A percentile compares a stretch with the other conserved stretches of the same genome.
phyloP scores from a whole-genome alignment of 2,329 filamentous ascomycete species.

The Penicillium carneum region DNA sequence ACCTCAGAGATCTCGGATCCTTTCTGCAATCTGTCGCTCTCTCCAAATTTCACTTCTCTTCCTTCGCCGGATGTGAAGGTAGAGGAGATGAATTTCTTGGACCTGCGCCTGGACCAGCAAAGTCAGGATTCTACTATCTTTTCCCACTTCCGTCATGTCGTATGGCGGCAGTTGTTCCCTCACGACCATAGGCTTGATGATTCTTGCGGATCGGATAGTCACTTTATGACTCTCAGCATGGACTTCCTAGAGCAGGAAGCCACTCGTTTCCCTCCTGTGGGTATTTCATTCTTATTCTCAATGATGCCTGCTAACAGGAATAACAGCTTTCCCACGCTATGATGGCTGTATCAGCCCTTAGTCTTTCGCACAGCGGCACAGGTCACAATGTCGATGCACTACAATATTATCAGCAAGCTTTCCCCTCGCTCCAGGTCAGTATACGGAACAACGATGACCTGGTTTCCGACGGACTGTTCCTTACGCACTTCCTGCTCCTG shows the following conservation, averaged over 20 bases:
- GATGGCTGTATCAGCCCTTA: constrained; percentile 64
- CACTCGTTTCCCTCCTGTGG: constrained; percentile 59
- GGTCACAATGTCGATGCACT: constrained; percentile 58
- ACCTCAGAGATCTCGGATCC: constrained; percentile 45
- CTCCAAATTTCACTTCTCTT: constrained; percentile 37
- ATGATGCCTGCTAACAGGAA: constrained; percentile 9
- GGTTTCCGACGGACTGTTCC: constrained; percentile 63
- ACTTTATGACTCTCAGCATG: constrained; percentile 42
- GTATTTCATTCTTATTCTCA: constrained; percentile 35
- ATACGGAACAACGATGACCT: constrained; percentile 58
- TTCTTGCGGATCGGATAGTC: constrained; percentile 28
- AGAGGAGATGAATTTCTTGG: constrained; percentile 29
- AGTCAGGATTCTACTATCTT: constrained; percentile 47
- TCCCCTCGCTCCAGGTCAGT: constrained; percentile 57
- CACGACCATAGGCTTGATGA: constrained; percentile 34
- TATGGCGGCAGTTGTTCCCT: constrained; percentile 52
- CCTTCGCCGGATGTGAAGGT: constrained; percentile 37
- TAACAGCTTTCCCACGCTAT: constrained; percentile 63
- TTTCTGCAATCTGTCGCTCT: constrained; percentile 37
- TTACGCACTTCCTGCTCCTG: constrained; percentile 65
- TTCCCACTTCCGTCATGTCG: constrained; percentile 51
- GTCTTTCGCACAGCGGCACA: constrained; percentile 57
- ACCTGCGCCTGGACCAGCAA: constrained; percentile 31
- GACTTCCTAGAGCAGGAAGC: constrained; percentile 59
- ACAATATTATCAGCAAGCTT: constrained; percentile 63